Base-by-base conservation (phyloP, 768 basidiomycete genomes). In the Suillus subaureus region DNA sequence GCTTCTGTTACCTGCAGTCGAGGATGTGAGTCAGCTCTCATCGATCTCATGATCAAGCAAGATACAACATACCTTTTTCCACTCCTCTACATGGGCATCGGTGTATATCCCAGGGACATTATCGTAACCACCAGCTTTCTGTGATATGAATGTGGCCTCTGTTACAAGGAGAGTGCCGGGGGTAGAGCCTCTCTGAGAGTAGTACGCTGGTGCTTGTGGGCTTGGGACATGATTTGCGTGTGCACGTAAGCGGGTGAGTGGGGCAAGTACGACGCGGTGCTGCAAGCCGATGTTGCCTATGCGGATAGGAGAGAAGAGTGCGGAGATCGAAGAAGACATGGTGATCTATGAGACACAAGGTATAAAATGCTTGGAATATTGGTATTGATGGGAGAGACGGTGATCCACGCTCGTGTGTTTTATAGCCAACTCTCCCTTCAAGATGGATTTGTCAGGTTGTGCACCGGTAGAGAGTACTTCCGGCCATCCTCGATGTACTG, bases 71-170 rank as follows among this genome's bases (percentile, higher is more conserved):
- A 83, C 83, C 69, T 73, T 69, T 68, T 83, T 85, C 87, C 87
- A 88, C 0, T 69, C 80, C 11, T 70, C 65, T 37, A 82, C 82
- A 68, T 94, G 91, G 26, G 83, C 85, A 3, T 82, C 72, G 21
- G 73, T 85, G 80, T 84, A 91, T 62, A 91, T 85, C 1, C 91
- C 91, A 2, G 90, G 91, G 1, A 83, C 81, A 63, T 85, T 74
- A 2, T 64, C 61, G 51, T 76, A 2, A 1, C 87, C 87, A 3
- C 83, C 85, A 0, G 87, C 86, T 16, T 81, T 69, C 1, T 74
- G 72, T 0, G 83, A 80, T 56, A 91, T 83, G 61, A 82, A 76
- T 2, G 87, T 86, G 0, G 80, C 87, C 73, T 91, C 88, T 3
- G 85, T 75, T 62, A 91, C 81, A 51, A 87, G 74, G 11, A 89